These are phyloP conservation scores for Coemansia pectinata DNA, from an alignment of 192 early-diverging fungal species.

Conservation along the genomic window DNA sequence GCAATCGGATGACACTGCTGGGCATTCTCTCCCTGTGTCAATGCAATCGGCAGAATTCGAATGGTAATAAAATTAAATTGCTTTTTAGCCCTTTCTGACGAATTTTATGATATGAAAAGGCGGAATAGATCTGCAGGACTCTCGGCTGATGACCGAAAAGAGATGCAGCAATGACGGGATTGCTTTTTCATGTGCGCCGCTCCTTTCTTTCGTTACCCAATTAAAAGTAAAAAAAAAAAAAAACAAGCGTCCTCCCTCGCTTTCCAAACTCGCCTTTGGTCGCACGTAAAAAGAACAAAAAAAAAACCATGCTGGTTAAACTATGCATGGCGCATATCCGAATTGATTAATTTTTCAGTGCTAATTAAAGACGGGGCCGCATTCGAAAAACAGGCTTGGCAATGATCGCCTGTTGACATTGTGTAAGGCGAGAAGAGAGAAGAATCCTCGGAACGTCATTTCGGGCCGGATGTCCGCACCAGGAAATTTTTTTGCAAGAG, in stretches of 20 bases:
- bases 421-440: neutral
- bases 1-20: neutral
- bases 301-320: neutral
- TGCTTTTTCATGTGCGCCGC: neutral
- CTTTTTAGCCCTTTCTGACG: neutral
- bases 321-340: neutral
- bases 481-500: neutral
- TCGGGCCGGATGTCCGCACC: neutral
- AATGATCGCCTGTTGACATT: neutral
- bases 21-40: no score
- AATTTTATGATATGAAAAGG: neutral
- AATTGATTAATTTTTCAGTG: neutral
- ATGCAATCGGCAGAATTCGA: conserved; percentile 6
- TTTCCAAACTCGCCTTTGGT: neutral
- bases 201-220: neutral
- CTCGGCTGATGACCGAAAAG: neutral
- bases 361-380: neutral
- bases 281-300: neutral
- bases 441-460: neutral
- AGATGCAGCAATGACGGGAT: neutral
- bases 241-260: neutral
- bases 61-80: neutral
- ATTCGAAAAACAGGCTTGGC: neutral
- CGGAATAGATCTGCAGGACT: conserved; percentile 8
- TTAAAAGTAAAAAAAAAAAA: neutral